Conservation (phyloP, 495 filamentous ascomycete genomes). For the Cenococcum geophilum region DNA sequence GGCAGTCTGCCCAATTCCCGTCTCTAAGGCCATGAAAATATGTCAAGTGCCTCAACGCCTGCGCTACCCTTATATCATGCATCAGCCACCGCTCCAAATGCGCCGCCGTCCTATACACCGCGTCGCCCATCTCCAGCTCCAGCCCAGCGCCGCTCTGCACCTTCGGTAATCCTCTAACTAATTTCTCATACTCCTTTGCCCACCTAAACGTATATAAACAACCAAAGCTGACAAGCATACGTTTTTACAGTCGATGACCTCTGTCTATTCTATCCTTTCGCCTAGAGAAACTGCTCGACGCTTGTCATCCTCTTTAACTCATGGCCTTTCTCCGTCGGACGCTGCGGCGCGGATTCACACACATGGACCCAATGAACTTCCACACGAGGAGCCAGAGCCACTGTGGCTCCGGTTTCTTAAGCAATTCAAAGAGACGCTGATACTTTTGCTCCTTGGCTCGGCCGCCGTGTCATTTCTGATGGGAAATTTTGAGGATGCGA, state of each 20-base stretch:
- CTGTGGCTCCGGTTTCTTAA: conserved; percentile 91
- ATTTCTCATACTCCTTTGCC: neutral
- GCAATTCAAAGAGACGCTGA: conserved; percentile 88
- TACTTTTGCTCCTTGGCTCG: conserved; percentile 86
- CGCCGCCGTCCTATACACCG: conserved; percentile 37
- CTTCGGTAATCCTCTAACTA: conserved; percentile 19
- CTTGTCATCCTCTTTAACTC: conserved; percentile 71
- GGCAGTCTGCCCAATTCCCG: neutral
- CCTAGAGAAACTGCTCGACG: conserved; percentile 70
- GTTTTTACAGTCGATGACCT: conserved; percentile 49
- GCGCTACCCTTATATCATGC: conserved; percentile 51
- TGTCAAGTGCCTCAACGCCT: conserved; percentile 58
- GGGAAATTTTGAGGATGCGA: conserved; percentile 91
- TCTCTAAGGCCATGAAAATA: conserved; percentile 46
- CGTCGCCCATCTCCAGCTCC: conserved; percentile 12
- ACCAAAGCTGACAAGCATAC: conserved; percentile 7
- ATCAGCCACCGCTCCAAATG: conserved; percentile 38
- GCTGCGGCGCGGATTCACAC: conserved; percentile 69
- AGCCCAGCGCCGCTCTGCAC: conserved; percentile 19
- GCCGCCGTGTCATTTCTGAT: conserved; percentile 84
- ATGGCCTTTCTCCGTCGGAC: conserved; percentile 75
- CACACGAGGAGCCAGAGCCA: conserved; percentile 87
- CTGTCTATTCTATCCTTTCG: conserved; percentile 57
- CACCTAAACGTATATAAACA: neutral
- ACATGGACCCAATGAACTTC: conserved; percentile 89